Conservation (phyloP, 495 filamentous ascomycete genomes). For the Neohortaea acidophila region DNA sequence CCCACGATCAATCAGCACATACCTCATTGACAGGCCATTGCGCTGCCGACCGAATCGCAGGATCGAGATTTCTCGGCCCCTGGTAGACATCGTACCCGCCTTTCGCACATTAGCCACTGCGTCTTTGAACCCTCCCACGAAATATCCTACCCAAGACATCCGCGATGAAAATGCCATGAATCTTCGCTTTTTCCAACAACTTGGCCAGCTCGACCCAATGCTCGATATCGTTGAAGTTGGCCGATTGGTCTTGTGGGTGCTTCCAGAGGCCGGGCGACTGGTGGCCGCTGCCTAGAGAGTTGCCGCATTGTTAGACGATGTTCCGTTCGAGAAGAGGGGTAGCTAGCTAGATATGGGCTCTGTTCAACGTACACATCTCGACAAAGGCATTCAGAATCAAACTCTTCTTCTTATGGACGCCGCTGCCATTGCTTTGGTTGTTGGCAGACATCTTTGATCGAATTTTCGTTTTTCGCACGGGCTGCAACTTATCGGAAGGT, state of each 20-base stretch:
- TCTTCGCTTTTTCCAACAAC: slow-evolving; percentile 34
- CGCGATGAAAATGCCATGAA: slow-evolving; percentile 42
- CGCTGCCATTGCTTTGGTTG: too few species aligned
- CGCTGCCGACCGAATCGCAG: slow-evolving; percentile 1
- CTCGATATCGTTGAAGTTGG: slow-evolving; percentile 38
- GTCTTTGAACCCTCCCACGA: too few species aligned
- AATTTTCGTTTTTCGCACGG: too few species aligned
- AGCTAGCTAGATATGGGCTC: too few species aligned
- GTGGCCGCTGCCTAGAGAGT: slow-evolving; percentile 39
- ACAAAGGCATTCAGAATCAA: slow-evolving; percentile 46
- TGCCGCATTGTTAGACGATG: too few species aligned
- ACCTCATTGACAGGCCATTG: slow-evolving; percentile 7
- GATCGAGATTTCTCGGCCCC: slow-evolving; percentile 2
- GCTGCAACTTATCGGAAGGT: too few species aligned
- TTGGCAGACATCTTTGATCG: too few species aligned
- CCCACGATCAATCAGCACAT: not conserved
- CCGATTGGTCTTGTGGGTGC: slow-evolving; percentile 37
- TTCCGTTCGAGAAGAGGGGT: slow-evolving; percentile 4
- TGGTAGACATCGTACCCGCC: slow-evolving; percentile 10
- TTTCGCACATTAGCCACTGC: too few species aligned
- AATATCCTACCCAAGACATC: slow-evolving; percentile 28
- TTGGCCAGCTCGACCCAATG: slow-evolving; percentile 36
- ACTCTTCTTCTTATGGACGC: slow-evolving; percentile 30
- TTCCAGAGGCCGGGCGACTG: slow-evolving; percentile 38
- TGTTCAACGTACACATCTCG: slow-evolving; percentile 18